Evolutionary conservation across 1,139 yeast genomes (phyloP), one percentile per base, ranked within the genome.

Genomic region (Hyphopichia pseudoburtonii): DNA sequence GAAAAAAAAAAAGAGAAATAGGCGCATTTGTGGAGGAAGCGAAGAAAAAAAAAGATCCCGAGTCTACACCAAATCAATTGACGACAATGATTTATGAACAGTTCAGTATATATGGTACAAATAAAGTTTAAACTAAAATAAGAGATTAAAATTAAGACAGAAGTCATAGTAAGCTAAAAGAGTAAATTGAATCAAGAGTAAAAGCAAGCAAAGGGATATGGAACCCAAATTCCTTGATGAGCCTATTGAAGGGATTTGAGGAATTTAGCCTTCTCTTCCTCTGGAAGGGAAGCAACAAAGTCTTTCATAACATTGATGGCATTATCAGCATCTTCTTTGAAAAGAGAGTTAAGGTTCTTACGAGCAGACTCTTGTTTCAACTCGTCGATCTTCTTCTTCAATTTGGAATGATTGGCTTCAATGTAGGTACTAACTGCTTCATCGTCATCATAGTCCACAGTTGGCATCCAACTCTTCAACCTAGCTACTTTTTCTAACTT

Each of bases 401-500:
- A 72, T 46, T 73, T 64, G 41, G 72, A 66, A 59, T 82, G 92
- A 63, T 85, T 81, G 46, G 80, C 81, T 64, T 88, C 96, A 51
- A 89, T 83, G 90, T 94, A 90, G 42, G 72, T 74, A 42, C 95
- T 88, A 44, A 89, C 95, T 25, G 77, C 86, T 55, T 73, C 73
- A 60, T 92, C 97, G 50, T 86, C 73, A 28, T 81, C 85, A 44
- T 72, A 73, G 54, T 86, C 84, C 43, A 85, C 76, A 32, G 83
- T 73, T 42, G 95, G 87, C 68, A 74, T 83, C 92, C 95, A 86
- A 42, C 95, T 82, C 75, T 83, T 85, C 55, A 92, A 70, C 67
- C 96, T 80, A 17, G 96, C 86, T 43, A 84, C 80, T 66, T 83
- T 81, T 66, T 89, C 97, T 46, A 88, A 72, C 62, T 90, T 80